phyloP scores from a whole-genome alignment of 306 rosid species.

The Cucumis melo region DNA sequence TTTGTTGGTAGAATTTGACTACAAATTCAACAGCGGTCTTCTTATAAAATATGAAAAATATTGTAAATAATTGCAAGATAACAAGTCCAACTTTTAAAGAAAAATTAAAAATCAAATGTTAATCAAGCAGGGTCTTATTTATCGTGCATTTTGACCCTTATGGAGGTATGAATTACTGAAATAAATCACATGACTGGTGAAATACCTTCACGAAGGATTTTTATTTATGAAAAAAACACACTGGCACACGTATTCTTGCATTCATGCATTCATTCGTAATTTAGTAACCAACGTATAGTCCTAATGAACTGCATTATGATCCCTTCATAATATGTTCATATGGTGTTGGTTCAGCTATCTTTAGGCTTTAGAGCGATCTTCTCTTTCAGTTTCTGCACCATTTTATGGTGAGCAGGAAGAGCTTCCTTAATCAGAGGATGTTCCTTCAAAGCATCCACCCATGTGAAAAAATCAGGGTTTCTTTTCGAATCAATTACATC shows the following conservation, averaged over 20 bases:
- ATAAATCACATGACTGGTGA: not conserved
- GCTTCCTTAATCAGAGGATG: slow-evolving; percentile 27
- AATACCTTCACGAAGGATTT: not conserved
- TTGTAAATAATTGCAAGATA: too few species aligned
- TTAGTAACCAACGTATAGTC: not conserved
- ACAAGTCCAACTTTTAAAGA: too few species aligned
- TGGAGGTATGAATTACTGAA: not conserved
- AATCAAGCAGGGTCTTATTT: not conserved
- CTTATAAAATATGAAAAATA: too few species aligned
- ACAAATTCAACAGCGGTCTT: too few species aligned
- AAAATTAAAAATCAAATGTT: too few species aligned
- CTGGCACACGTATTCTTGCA: not conserved
- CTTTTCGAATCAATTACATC: not conserved
- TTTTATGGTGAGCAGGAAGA: slow-evolving; percentile 29
- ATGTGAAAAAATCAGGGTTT: slow-evolving; percentile 12
- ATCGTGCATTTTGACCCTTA: not conserved
- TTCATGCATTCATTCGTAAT: not conserved
- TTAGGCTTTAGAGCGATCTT: not conserved
- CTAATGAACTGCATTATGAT: not conserved
- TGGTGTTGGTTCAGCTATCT: not conserved
- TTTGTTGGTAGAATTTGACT: too few species aligned
- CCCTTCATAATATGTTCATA: not conserved
- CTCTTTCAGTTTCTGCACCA: slow-evolving; percentile 12
- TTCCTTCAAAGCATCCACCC: slow-evolving; percentile 27
- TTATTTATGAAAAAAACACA: not conserved